Base-by-base conservation (phyloP, 345 rosid genomes). In the Gossypium thurberi region DNA sequence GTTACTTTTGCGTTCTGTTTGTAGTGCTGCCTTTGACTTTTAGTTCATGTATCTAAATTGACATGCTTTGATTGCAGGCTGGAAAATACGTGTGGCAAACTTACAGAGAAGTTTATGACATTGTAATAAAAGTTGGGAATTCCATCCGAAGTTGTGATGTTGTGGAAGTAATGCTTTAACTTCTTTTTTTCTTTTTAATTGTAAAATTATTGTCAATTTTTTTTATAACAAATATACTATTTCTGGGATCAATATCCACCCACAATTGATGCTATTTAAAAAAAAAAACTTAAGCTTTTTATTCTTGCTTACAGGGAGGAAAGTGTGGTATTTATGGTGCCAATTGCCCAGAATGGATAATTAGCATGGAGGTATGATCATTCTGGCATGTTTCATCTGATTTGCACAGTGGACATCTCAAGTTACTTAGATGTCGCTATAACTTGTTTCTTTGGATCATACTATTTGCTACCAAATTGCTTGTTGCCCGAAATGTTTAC, bases 271-370 rank as follows among this genome's bases (percentile, higher is more conserved):
- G 17, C 42, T 21, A 21, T 12, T 1, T 48, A 48, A 52, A 18
- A 1, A 4, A 26, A 23, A 4, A 4, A 26, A 15, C 1, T 65
- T 13, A 18, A 46, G 28, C 20, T 12, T 25, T 65, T 43, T 13
- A 43, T 78, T 71, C 37, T 59, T 33, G 73, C 73, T 63, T 72
- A 18, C 79, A 96, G 98, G 86, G 92, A 53, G 93, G 77, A 2
- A 91, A 87, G 78, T 96, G 98, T 78, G 99, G 99, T 59, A 91
- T 96, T 75, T 96, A 88, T 78, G 98, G 99, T 26, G 89, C 92
- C 75, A 96, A 96, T 60, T 86, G 84, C 51, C 71, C 98, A 6
- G 94, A 93, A 82, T 96, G 99, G 99, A 82, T 96, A 67, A 89
- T 93, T 50, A 91, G 99, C 85, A 93, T 96, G 99, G 94, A 96